phyloP scores from a whole-genome alignment of 1,284 basidiomycete species.

The Cystobasidium slooffiae region DNA sequence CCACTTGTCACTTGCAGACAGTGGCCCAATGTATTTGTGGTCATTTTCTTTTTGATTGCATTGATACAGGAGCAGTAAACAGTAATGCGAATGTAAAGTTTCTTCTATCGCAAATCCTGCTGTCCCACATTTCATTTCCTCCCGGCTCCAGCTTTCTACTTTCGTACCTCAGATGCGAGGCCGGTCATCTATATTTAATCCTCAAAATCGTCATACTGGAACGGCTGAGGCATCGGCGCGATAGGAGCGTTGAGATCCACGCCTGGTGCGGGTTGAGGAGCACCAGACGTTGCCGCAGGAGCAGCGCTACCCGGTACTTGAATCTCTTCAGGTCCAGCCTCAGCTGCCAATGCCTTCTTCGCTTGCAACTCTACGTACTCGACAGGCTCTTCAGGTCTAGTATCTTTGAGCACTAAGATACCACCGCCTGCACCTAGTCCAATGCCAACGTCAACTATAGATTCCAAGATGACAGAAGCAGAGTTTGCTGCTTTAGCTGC shows the following conservation, averaged over 20 bases:
- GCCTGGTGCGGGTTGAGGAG: conserved; percentile 13
- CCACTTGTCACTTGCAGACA: no score
- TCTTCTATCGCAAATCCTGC: no score
- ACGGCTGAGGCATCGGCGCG: conserved; percentile 74
- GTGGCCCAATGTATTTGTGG: no score
- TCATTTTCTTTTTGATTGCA: no score
- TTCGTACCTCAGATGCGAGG: background rate
- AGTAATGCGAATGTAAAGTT: no score
- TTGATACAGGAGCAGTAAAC: no score
- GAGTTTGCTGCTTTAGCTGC: conserved; percentile 44
- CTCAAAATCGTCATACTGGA: conserved; percentile 62
- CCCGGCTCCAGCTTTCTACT: background rate
- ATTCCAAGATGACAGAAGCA: conserved; percentile 42
- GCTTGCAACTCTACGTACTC: conserved; percentile 72
- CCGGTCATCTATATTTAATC: conserved; percentile 15
- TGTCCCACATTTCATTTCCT: background rate
- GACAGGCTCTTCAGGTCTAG: conserved; percentile 67
- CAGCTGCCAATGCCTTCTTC: conserved; percentile 58
- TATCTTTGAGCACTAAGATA: conserved; percentile 76
- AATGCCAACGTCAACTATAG: conserved; percentile 60
- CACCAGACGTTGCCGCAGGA: conserved; percentile 45
- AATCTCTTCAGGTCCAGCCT: conserved; percentile 53
- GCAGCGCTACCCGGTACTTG: conserved; percentile 48
- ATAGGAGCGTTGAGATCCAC: conserved; percentile 63
- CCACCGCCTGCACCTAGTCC: conserved; percentile 77